Conservation (phyloP, 345 rosid species). For the Acer saccharum region DNA sequence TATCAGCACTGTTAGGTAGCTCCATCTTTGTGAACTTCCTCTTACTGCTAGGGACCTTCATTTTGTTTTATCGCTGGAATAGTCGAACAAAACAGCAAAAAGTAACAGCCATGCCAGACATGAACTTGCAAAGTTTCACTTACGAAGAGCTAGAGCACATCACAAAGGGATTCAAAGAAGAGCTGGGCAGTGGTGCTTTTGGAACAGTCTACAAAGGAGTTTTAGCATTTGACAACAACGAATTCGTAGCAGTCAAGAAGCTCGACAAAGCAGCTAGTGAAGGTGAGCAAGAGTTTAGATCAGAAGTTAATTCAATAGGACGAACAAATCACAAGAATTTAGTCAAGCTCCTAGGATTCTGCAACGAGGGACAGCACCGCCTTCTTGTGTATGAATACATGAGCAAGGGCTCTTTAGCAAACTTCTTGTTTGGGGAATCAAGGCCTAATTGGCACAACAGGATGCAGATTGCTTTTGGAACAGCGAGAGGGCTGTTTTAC, state of each 20-base stretch:
- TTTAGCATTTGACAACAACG: background rate
- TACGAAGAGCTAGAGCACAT: constrained; percentile 28
- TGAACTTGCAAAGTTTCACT: constrained; percentile 21
- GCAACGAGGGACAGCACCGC: constrained; percentile 37
- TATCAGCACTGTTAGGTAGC: constrained; percentile 28
- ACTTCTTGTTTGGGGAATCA: constrained; percentile 2
- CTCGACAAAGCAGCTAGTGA: constrained; percentile 16
- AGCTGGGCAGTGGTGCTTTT: constrained; percentile 36
- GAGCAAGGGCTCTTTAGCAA: constrained; percentile 28
- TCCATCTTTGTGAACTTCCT: constrained; percentile 25
- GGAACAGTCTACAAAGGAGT: constrained; percentile 39
- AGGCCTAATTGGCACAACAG: constrained; percentile 24
- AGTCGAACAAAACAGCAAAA: background rate
- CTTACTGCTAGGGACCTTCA: constrained; percentile 11
- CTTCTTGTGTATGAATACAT: constrained; percentile 38
- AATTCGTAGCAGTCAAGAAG: constrained; percentile 29
- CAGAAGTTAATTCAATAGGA: constrained; percentile 33
- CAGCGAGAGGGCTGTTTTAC: constrained; percentile 24
- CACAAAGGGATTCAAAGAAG: constrained; percentile 34
- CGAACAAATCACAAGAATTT: constrained; percentile 44
- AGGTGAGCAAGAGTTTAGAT: constrained; percentile 28
- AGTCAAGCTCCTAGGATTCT: constrained; percentile 37
- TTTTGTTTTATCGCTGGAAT: background rate
- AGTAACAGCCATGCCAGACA: background rate
- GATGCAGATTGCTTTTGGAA: constrained; percentile 16